Percentiles rank a stretch among this genome's conserved stretches.
Conservation (phyloP, 73 alveolate genomes). For the Diophrys appendiculata region DNA sequence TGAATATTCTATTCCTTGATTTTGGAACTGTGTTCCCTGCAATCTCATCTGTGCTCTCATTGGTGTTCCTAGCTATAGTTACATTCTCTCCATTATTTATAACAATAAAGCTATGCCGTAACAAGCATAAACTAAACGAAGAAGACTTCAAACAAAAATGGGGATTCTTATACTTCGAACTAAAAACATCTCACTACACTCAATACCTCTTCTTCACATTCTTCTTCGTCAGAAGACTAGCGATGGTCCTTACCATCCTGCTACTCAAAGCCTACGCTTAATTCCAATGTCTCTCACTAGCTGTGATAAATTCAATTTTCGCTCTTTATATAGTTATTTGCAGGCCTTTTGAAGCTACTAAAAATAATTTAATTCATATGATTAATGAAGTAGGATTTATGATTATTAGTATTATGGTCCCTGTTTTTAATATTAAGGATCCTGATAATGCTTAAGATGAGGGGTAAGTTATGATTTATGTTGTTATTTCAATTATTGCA, state of each 20-base stretch:
- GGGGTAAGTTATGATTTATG: not conserved
- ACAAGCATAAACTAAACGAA: no score
- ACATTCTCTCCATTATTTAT: no score
- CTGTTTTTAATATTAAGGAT: not conserved
- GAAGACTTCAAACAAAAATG: no score
- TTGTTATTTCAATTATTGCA: not conserved
- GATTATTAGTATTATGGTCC: not conserved
- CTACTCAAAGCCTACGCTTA: not conserved
- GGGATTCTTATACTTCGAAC: no score
- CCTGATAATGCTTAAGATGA: not conserved
- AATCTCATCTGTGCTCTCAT: no score
- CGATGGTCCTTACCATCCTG: not conserved
- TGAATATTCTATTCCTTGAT: no score
- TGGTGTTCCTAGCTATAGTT: no score
- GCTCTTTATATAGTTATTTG: not conserved
- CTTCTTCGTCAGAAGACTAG: no score
- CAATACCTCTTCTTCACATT: no score
- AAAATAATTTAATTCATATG: not conserved
- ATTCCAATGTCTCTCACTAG: not conserved
- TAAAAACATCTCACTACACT: no score
- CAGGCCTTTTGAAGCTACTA: not conserved
- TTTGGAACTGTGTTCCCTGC: no score
- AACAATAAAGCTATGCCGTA: no score
- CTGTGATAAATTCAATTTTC: not conserved
- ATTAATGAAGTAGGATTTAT: not conserved